Percentiles rank a stretch among this genome's conserved stretches.
phyloP scores from a whole-genome alignment of 2,329 filamentous ascomycete species.

The Cladosporium sp. region DNA sequence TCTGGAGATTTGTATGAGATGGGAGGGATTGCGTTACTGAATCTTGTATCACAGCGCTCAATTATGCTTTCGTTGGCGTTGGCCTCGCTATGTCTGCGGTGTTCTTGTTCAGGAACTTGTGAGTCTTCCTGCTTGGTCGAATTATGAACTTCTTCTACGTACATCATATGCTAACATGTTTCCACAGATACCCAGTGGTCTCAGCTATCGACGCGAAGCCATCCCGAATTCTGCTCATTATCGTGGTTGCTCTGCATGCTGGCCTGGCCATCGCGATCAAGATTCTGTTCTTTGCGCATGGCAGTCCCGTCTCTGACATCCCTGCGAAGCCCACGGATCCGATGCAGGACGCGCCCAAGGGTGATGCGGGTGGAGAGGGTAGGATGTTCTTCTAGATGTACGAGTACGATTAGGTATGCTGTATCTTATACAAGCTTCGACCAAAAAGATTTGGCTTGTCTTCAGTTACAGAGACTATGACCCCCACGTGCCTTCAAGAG shows the following conservation, averaged over 20 bases:
- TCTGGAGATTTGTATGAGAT: not conserved
- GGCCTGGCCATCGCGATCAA: constrained; percentile 94
- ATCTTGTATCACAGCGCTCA: constrained; percentile 58
- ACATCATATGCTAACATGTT: constrained; percentile 11
- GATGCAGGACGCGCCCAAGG: constrained; percentile 18
- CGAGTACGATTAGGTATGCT: not conserved
- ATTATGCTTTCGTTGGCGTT: constrained; percentile 89
- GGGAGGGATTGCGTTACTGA: constrained; percentile 19
- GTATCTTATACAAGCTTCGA: not conserved
- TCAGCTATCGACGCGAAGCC: constrained; percentile 90
- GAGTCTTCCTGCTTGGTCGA: constrained; percentile 37
- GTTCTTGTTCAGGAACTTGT: constrained; percentile 83
- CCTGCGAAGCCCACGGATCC: constrained; percentile 16
- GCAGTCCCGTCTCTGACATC: constrained; percentile 15
- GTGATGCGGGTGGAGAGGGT: not conserved
- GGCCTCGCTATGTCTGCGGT: constrained; percentile 80
- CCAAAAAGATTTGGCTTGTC: not conserved
- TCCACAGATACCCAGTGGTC: constrained; percentile 66
- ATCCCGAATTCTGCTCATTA: constrained; percentile 80
- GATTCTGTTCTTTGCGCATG: constrained; percentile 85
- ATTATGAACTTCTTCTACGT: not conserved
- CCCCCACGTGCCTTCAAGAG: too few relatives aligned
- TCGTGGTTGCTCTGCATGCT: constrained; percentile 82
- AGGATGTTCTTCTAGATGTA: constrained; percentile 10
- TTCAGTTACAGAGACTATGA: too few relatives aligned